Conservation (phyloP, 148 eudicot genomes). For the Rhododendron simsii region DNA sequence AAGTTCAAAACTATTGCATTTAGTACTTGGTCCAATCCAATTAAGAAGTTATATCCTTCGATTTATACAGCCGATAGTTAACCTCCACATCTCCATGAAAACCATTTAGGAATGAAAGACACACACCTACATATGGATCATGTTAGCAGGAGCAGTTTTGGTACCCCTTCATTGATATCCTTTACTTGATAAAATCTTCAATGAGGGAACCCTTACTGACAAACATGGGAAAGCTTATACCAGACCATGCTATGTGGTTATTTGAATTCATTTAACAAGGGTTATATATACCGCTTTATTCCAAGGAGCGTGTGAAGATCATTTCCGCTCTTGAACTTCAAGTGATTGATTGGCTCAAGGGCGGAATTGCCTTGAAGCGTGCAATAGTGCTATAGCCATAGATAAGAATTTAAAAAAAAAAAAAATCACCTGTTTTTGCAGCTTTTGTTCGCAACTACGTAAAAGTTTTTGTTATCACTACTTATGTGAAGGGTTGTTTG, state of each 20-base stretch:
- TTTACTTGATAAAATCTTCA: neutral
- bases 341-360: neutral
- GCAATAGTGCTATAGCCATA: neutral
- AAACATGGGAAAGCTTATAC: neutral
- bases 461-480: no score
- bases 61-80: no score
- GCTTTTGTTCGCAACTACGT: no score
- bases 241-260: neutral
- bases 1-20: neutral
- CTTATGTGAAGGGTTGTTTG: no score
- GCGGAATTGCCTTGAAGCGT: neutral
- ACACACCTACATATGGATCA: neutral
- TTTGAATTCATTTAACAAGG: neutral
- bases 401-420: no score
- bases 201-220: neutral
- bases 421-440: no score
- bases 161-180: neutral
- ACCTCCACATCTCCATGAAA: neutral
- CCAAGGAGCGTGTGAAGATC: neutral
- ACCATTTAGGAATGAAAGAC: neutral
- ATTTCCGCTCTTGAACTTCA: neutral
- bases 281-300: neutral
- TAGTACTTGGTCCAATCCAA: neutral
- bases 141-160: neutral
- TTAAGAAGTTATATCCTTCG: neutral